These are phyloP conservation scores for Selaginella moellendorffii DNA, from an alignment of 75 land plant genomes.

Conservation along the genomic window DNA sequence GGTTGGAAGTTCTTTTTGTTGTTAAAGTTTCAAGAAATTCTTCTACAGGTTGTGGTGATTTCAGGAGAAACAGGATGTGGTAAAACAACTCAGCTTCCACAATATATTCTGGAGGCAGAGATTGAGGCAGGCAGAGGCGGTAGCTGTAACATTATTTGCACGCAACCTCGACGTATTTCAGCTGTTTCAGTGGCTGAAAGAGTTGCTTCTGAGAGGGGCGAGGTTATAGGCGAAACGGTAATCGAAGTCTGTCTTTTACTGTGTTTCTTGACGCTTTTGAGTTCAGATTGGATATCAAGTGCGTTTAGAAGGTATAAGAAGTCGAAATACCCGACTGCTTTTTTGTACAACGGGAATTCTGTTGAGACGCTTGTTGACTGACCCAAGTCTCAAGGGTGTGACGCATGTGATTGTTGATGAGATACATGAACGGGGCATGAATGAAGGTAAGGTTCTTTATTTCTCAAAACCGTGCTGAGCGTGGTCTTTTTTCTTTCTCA, in stretches of 20 bases:
- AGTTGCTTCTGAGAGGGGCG: slow-evolving; percentile 87
- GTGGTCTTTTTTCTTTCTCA: slow-evolving; percentile 14
- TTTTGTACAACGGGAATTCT: slow-evolving; percentile 77
- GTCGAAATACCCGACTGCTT: slow-evolving; percentile 62
- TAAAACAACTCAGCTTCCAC: slow-evolving; percentile 91
- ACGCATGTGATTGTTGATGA: slow-evolving; percentile 93
- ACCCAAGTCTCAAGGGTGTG: slow-evolving; percentile 58
- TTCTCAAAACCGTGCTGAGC: no score
- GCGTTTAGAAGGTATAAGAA: slow-evolving; percentile 55
- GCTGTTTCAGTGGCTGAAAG: slow-evolving; percentile 85
- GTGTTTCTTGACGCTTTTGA: not conserved
- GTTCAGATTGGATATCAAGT: slow-evolving; percentile 82
- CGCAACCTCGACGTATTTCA: slow-evolving; percentile 91
- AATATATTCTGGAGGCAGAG: slow-evolving; percentile 71
- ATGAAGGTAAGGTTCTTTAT: slow-evolving; percentile 51
- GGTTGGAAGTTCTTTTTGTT: slow-evolving; percentile 23
- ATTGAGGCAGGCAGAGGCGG: slow-evolving; percentile 61
- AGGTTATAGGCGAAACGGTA: slow-evolving; percentile 69
- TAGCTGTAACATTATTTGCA: slow-evolving; percentile 64
- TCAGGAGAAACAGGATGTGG: slow-evolving; percentile 96
- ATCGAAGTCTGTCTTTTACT: slow-evolving; percentile 10
- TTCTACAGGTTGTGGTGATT: slow-evolving; percentile 58
- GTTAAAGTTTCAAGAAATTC: not conserved
- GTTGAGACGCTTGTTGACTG: slow-evolving; percentile 46
- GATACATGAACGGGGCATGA: slow-evolving; percentile 95